phyloP scores from a whole-genome alignment of 140 eudicot genomes.

The Stevia rebaudiana region DNA sequence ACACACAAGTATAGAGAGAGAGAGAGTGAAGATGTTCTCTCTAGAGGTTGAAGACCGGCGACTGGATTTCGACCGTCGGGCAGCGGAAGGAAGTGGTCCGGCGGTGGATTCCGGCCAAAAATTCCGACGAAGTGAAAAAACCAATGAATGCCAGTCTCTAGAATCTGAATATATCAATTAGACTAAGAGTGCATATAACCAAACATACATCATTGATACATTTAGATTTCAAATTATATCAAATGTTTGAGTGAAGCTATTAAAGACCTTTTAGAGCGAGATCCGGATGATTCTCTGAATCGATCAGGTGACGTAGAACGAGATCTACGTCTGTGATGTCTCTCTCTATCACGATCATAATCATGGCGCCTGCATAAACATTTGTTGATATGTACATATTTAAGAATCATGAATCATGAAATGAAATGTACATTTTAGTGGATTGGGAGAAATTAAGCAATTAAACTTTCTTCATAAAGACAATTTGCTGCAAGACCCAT shows the following conservation, averaged over 20 bases:
- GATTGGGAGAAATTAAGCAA: not conserved
- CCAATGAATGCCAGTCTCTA: not conserved
- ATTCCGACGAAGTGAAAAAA: no score
- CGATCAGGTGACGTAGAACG: slow-evolving; percentile 60
- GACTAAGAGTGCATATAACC: not conserved
- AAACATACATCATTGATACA: not conserved
- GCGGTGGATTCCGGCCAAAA: no score
- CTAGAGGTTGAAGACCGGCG: no score
- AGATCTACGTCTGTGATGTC: slow-evolving; percentile 59
- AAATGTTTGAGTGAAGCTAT: not conserved
- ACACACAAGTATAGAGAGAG: no score
- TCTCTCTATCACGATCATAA: slow-evolving; percentile 62
- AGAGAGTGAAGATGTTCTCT: no score
- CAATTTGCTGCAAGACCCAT: not conserved
- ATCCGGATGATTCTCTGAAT: slow-evolving; percentile 45
- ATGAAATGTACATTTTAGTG: not conserved
- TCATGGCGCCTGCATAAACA: slow-evolving; percentile 49
- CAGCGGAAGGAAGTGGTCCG: no score
- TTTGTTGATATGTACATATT: not conserved
- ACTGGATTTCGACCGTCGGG: no score
- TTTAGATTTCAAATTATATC: not conserved
- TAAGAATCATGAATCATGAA: not conserved
- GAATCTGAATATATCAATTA: not conserved
- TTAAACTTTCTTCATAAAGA: not conserved
- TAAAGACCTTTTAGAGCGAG: slow-evolving; percentile 57